Percentiles rank a stretch among this genome's conserved stretches.
Evolutionary conservation across 495 filamentous ascomycete species (phyloP).

Genomic region (Cairneyella variabilis): DNA sequence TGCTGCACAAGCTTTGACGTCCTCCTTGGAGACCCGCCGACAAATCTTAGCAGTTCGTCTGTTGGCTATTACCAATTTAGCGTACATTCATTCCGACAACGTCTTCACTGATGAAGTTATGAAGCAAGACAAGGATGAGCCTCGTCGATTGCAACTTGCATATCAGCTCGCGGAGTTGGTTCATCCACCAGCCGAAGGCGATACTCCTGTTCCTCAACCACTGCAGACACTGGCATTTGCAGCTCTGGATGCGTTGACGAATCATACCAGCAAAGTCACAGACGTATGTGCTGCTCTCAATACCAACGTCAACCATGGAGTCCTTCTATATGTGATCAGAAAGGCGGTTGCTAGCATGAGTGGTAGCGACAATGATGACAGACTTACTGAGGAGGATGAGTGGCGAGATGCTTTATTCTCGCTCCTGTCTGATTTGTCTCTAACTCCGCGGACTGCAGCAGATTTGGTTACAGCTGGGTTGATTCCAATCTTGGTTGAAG

Average conservation of each 20-base stretch:
- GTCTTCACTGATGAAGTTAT: constrained; percentile 80
- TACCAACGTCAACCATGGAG: constrained; percentile 91
- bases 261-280: constrained; percentile 67
- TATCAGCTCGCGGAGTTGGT: constrained; percentile 92
- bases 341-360: constrained; percentile 82
- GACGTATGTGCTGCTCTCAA: constrained; percentile 86
- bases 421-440: constrained; percentile 71
- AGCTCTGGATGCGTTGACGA: constrained; percentile 75
- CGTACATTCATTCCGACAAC: constrained; percentile 77
- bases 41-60: constrained; percentile 77
- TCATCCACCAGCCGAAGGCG: constrained; percentile 66
- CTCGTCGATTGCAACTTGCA: constrained; percentile 80
- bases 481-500: constrained; percentile 83
- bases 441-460: constrained; percentile 63
- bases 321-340: constrained; percentile 89
- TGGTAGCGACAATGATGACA: constrained; percentile 49
- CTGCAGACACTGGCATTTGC: constrained; percentile 81
- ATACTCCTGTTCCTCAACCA: constrained; percentile 60
- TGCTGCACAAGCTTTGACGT: constrained; percentile 69
- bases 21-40: constrained; percentile 61
- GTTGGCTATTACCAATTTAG: constrained; percentile 86
- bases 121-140: constrained; percentile 85
- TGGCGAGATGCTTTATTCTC: constrained; percentile 88
- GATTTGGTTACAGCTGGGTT: constrained; percentile 82
- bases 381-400: constrained; percentile 63